Evolutionary conservation across 75 land plant genomes (phyloP), one percentile per base, ranked within the genome.

Genomic region (Cryptomeria japonica): DNA sequence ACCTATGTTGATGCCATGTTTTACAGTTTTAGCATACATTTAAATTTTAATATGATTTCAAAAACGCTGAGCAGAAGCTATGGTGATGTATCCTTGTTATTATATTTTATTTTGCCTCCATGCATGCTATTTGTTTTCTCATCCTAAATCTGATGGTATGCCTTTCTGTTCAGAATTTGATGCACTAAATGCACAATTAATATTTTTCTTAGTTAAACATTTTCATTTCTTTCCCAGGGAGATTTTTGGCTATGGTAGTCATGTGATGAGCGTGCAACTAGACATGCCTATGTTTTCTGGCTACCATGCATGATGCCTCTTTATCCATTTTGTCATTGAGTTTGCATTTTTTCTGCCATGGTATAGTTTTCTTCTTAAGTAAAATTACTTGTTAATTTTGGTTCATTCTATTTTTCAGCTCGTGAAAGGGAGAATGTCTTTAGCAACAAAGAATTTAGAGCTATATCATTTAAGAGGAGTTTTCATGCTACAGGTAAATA

Each of bases 401-500:
- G 2, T 18, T 78, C 39, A 18, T 39, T 79, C 19, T 79, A 38
- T 79, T 41, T 41, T 7, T 46, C 28, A 79, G 82, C 18, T 79
- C 9, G 22, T 39, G 82, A 25, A 39, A 41, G n/a, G 82, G 46
- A 7, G 19, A 25, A 41, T 79, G n/a, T 22, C 28, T 79, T 8
- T 79, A 22, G n/a, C 82, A 22, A 28, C 82, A 22, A 7, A 41
- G 25, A 38, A 79, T 41, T 79, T 22, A 39, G 82, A 39, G 7
- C 42, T 79, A 8, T 22, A 79, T 79, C 82, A 79, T 39, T 41
- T 12, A 41, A 79, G 82, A 79, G 82, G 46, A 79, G 46, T 38
- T 79, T 79, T 22, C 82, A 79, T 79, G 82, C 82, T 42, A 79
- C 82, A 41, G 82, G 82, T 79, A 79, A 79, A 39, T 8, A 18